Evolutionary conservation across 2,329 filamentous ascomycete species (phyloP).

Genomic region (Hymenoscyphus fraxineus): DNA sequence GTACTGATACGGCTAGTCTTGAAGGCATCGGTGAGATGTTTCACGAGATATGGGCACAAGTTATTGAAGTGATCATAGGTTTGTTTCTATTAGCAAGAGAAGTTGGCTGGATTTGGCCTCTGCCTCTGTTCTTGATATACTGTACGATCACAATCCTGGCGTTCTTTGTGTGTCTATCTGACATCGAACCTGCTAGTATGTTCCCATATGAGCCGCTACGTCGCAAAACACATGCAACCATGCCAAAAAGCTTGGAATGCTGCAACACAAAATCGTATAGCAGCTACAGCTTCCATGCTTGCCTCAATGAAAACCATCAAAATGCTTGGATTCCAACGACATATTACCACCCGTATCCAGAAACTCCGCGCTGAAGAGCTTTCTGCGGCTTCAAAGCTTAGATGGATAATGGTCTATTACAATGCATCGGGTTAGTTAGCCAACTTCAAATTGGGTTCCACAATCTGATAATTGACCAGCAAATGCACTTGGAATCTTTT

Average conservation of each 20-base stretch:
- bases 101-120: constrained; percentile 41
- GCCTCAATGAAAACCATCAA: constrained; percentile 28
- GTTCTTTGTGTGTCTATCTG: too few species aligned
- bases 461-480: constrained; percentile 15
- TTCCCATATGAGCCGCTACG: constrained; percentile 3
- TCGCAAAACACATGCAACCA: constrained; percentile 16
- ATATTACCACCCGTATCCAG: constrained; percentile 33
- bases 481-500: constrained; percentile 26
- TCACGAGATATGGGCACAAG: constrained; percentile 42
- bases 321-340: constrained; percentile 33
- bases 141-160: constrained; percentile 30
- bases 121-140: constrained; percentile 41
- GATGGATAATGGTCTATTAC: constrained; percentile 40
- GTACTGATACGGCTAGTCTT: constrained; percentile 39
- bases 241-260: constrained; percentile 25
- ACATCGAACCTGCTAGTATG: background rate
- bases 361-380: constrained; percentile 36
- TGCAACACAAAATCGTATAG: constrained; percentile 25
- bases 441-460: background rate
- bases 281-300: constrained; percentile 22
- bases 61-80: constrained; percentile 40
- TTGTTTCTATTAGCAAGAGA: constrained; percentile 37
- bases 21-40: constrained; percentile 36
- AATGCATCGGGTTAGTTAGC: constrained; percentile 38
- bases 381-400: constrained; percentile 12